Conservation (phyloP, 2,329 filamentous ascomycete genomes). For the Elsinoe perseae region DNA sequence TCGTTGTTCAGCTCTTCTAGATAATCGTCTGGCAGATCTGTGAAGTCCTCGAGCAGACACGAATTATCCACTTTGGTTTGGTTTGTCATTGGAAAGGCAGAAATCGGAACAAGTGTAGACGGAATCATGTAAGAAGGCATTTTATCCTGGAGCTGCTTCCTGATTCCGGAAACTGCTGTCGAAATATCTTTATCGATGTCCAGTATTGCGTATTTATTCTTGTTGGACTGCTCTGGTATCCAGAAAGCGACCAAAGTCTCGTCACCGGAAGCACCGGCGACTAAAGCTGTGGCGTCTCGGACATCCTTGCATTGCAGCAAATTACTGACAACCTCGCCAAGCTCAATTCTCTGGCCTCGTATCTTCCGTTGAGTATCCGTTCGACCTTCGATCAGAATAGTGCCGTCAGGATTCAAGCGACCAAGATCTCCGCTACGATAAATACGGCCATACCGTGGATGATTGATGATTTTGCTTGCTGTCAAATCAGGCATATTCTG, state of each 20-base stretch:
- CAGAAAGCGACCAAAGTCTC: constrained; percentile 63
- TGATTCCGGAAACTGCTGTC: constrained; percentile 41
- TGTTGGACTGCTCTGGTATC: constrained; percentile 38
- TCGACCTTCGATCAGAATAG: constrained; percentile 63
- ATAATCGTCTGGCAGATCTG: constrained; percentile 37
- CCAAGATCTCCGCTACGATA: constrained; percentile 81
- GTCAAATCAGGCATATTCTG: constrained; percentile 58
- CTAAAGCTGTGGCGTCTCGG: constrained; percentile 56
- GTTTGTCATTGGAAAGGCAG: constrained; percentile 59
- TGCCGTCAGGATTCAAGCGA: constrained; percentile 67
- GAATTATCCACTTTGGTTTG: constrained; percentile 67
- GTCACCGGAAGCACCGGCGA: constrained; percentile 40
- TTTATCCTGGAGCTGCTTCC: constrained; percentile 45
- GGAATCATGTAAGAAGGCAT: constrained; percentile 77
- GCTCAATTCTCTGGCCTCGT: constrained; percentile 70
- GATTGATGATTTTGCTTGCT: constrained; percentile 58
- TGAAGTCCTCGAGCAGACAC: constrained; percentile 45
- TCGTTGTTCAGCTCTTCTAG: constrained; percentile 36
- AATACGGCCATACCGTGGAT: constrained; percentile 61
- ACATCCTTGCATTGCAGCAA: constrained; percentile 48
- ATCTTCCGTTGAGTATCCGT: constrained; percentile 76
- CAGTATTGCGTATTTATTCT: constrained; percentile 33
- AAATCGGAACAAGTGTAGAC: constrained; percentile 62
- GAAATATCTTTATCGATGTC: constrained; percentile 28
- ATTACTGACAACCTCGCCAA: constrained; percentile 63